Conservation (phyloP, 1,284 basidiomycete genomes). For the Afroboletus lepidellus region DNA sequence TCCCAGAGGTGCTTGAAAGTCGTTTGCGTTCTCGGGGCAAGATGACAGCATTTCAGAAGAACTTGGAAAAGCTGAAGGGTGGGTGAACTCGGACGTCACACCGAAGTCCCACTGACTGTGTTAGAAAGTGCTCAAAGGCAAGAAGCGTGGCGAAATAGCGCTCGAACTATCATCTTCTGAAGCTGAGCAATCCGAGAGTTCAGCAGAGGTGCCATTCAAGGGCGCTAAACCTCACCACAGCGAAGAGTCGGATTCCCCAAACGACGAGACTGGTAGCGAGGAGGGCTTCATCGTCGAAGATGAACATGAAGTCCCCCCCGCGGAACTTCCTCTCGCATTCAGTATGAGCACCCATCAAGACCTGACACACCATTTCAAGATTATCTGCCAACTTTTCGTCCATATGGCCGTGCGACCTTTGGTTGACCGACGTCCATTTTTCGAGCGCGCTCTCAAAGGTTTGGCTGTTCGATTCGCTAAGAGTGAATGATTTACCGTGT, state of each 20-base stretch:
- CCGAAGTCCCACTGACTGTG: slow-evolving; percentile 3
- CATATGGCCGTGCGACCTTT: slow-evolving; percentile 66
- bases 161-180: slow-evolving; percentile 40
- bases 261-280: slow-evolving; percentile 33
- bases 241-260: slow-evolving; percentile 18
- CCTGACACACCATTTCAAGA: slow-evolving; percentile 75
- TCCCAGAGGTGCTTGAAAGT: slow-evolving; percentile 57
- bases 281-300: slow-evolving; percentile 72
- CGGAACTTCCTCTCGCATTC: slow-evolving; percentile 68
- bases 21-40: slow-evolving; percentile 63
- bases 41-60: slow-evolving; percentile 58
- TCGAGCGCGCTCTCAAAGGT: slow-evolving; percentile 57
- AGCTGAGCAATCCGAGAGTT: slow-evolving; percentile 34
- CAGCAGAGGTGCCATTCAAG: slow-evolving; percentile 27
- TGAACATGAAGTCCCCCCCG: slow-evolving; percentile 41
- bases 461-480: slow-evolving; percentile 5
- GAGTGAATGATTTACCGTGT: slow-evolving; percentile 8
- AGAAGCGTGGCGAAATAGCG: slow-evolving; percentile 45
- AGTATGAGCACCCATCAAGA: slow-evolving; percentile 77
- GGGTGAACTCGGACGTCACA: slow-evolving; percentile 13
- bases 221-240: slow-evolving; percentile 28
- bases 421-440: slow-evolving; percentile 51
- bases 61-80: slow-evolving; percentile 63
- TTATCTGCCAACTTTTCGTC: slow-evolving; percentile 82
- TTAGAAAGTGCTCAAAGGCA: slow-evolving; percentile 36